Conservation (phyloP, 1,139 yeast species). For the Lodderomyces jiufengensis region DNA sequence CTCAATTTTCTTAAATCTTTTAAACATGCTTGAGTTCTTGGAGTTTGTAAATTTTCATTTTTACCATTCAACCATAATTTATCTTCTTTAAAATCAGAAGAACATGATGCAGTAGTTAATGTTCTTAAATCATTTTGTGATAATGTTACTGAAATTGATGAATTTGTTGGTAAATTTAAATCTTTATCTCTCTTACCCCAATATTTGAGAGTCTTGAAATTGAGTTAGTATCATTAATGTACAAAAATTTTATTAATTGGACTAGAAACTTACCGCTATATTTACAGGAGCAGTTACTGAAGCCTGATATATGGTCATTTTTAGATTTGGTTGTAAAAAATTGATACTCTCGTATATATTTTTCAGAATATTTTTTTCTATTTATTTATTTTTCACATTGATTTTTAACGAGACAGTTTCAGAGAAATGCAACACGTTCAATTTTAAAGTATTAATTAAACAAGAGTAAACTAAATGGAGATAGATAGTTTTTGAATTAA, state of each 20-base stretch:
- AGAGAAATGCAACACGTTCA: too few relatives aligned
- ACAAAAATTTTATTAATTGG: too few relatives aligned
- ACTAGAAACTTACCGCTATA: constrained; percentile 87
- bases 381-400: too few relatives aligned
- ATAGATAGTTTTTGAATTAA: too few relatives aligned
- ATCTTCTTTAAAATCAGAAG: constrained; percentile 56
- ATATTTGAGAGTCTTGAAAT: constrained; percentile 75
- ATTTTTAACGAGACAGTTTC: too few relatives aligned
- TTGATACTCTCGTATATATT: too few relatives aligned
- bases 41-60: constrained; percentile 60
- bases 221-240: constrained; percentile 22
- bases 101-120: constrained; percentile 80
- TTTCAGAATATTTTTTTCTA: too few relatives aligned
- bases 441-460: too few relatives aligned
- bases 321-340: too few relatives aligned
- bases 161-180: constrained; percentile 90
- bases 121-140: constrained; percentile 89
- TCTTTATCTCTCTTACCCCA: constrained; percentile 96
- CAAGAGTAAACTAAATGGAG: too few relatives aligned
- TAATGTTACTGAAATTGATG: constrained; percentile 90
- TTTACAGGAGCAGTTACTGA: constrained; percentile 96
- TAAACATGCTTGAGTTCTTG: constrained; percentile 78
- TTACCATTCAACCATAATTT: constrained; percentile 80
- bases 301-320: constrained; percentile 51
- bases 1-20: constrained; percentile 71